Base-by-base conservation (phyloP, 768 basidiomycete species). In the Punctularia strigosozonata region DNA sequence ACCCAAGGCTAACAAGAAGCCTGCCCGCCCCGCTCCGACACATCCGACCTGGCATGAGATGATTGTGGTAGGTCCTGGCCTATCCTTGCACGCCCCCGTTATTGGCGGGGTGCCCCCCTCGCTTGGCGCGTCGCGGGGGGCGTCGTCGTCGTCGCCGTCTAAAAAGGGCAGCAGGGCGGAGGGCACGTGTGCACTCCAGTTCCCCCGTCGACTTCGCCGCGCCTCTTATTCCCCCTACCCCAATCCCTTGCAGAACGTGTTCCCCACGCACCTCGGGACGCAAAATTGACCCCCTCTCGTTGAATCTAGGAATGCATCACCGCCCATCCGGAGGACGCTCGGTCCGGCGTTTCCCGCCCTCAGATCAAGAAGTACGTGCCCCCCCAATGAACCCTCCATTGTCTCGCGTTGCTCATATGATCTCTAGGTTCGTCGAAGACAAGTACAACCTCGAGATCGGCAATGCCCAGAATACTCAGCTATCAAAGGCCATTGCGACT, bases 271-370 rank as follows among this genome's bases (percentile, higher is more conserved):
- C 15, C 8, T 8, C 8, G 10, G 26, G 15, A 28, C 26, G 10
- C 10, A 28, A 28, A 34, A 13, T 34, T 49, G 43, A 49, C 46
- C 44, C 43, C 40, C 17, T 28, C 30, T 34, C 30, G 39, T 37
- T 42, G 43, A 26, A n/a, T 46, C 47, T 62, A 91, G 88, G 89
- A 91, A 65, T 88, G 85, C 51, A 86, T 94, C 58, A 60, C 69
- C 44, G 68, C 64, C 39, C 62, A 77, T 59, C 71, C 71, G 5
- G 86, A 88, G 23, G 86, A 88, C 46, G 73, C 81, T 41, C 82
- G 88, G 42, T 57, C 57, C 41, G 90, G 89, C 50, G 90, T 92
- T 45, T 92, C 88, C 48, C 80, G 92, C 35, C 85, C 80, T 39
- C 74, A 80, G 52, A 91, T 95, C 66, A 95, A 95, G 77, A 94